Conservation (phyloP, 208 protist species). For the Acanthamoeba triangularis region DNA sequence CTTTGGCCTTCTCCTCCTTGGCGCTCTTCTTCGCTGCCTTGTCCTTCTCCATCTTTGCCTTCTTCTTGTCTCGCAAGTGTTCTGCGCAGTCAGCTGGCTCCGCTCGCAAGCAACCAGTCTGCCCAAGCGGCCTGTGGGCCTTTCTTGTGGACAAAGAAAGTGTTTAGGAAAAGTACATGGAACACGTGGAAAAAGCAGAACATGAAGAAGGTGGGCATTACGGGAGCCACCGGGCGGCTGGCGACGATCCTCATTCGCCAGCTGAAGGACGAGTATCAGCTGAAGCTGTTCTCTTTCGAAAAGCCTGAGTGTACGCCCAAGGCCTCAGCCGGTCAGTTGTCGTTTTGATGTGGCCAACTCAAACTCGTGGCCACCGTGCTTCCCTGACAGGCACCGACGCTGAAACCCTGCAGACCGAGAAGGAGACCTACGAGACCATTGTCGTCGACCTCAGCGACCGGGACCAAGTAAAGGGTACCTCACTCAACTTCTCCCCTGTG, state of each 20-base stretch:
- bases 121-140: too few relatives aligned
- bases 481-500: too few relatives aligned
- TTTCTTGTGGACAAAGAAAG: too few relatives aligned
- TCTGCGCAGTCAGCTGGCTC: too few relatives aligned
- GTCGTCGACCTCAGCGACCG: not conserved
- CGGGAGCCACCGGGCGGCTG: not conserved
- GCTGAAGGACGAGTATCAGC: not conserved
- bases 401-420: not conserved
- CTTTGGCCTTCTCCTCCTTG: not conserved
- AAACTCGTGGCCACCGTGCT: not conserved
- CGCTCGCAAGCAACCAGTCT: too few relatives aligned
- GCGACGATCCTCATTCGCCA: not conserved
- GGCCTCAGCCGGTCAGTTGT: too few relatives aligned
- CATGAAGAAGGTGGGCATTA: conserved; percentile 28
- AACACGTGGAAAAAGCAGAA: too few relatives aligned
- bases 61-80: too few relatives aligned
- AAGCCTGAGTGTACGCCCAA: not conserved
- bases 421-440: conserved; percentile 20
- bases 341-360: not conserved
- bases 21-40: not conserved
- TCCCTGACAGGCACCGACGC: not conserved
- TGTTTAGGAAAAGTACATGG: too few relatives aligned
- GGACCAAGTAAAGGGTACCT: conserved; percentile 12
- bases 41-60: not conserved
- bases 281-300: conserved; percentile 21